Base-by-base conservation (phyloP, 2,329 filamentous ascomycete genomes). In the Claviceps sp. region DNA sequence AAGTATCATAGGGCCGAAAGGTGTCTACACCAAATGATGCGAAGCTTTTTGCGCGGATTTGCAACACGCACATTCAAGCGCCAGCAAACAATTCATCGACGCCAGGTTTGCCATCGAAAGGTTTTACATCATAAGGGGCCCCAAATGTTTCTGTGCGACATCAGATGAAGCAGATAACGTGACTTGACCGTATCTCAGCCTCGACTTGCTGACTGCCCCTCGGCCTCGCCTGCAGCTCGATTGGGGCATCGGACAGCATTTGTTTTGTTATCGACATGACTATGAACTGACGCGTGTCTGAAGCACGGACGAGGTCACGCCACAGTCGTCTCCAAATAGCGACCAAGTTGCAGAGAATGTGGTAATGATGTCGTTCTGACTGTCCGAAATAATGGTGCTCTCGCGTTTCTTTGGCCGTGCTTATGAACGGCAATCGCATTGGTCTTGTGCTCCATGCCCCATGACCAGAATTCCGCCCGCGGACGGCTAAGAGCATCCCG, bases 401-500 rank as follows among this genome's bases (percentile, higher is more conserved):
- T 42, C 41, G 37, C n/a, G 13, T 14, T n/a, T 6, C 37, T 40
- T 16, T n/a, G 37, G 37, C 7, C 5, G 47, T 13, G 38, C 4
- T 13, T 24, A 37, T 22, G 48, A 16, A 42, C 18, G 37, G 20
- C 16, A 38, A 26, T 18, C 14, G 11, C 34, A 24, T 30, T 47
- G 20, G 42, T 9, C 18, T 47, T 40, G 44, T 51, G 44, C 34
- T 42, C 37, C 44, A 26, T 41, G 24, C 24, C n/a, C 13, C 43
- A 18, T 47, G 43, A 26, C 37, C 22, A 26, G 37, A 47, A n/a
- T 41, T 24, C 24, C 50, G 47, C 37, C 45, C 50, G 37, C 50
- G 50, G 50, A 51, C 50, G 50, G 50, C 50, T 51, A 51, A 44
- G 24, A 37, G 44, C 44, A 47, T 51, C 14, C 50, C 50, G 50